phyloP scores from a whole-genome alignment of 2,329 filamentous ascomycete genomes.

The Paecilomyces variotii region DNA sequence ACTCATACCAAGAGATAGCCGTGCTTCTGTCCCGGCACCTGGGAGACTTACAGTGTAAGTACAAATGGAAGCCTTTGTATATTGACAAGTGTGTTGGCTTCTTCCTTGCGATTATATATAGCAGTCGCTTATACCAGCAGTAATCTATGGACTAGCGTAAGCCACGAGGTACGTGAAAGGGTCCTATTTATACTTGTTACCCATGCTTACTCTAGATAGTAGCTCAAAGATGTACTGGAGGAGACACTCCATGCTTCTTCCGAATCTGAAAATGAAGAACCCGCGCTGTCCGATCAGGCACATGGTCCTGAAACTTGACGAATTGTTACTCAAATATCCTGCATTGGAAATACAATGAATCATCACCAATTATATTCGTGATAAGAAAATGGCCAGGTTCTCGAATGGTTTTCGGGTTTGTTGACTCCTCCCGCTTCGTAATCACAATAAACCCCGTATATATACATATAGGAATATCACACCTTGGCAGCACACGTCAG shows the following conservation, averaged over 20 bases:
- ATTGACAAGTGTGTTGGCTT: slow-evolving; percentile 6
- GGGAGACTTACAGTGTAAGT: slow-evolving; percentile 4
- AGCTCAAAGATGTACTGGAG: slow-evolving; percentile 6
- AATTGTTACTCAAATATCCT: background rate
- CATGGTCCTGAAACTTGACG: slow-evolving; percentile 2
- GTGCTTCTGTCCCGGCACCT: background rate
- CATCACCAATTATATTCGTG: background rate
- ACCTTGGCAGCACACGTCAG: background rate
- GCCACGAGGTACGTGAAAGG: slow-evolving; percentile 4
- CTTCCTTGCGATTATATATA: background rate
- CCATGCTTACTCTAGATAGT: background rate
- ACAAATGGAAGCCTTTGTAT: slow-evolving; percentile 6
- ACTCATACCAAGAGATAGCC: background rate
- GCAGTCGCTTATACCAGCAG: slow-evolving; percentile 2
- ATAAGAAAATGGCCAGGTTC: background rate
- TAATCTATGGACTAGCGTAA: slow-evolving; percentile 9
- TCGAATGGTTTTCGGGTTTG: background rate
- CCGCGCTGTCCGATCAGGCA: background rate
- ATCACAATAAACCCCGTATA: background rate
- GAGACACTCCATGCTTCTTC: slow-evolving; percentile 5
- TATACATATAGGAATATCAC: background rate
- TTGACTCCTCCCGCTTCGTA: background rate
- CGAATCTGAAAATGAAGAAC: background rate
- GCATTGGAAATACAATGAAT: background rate
- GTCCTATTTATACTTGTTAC: background rate